These are phyloP conservation scores for Phytophthora ohioensis DNA, from an alignment of 352 stramenopile species.

Conservation along the genomic window DNA sequence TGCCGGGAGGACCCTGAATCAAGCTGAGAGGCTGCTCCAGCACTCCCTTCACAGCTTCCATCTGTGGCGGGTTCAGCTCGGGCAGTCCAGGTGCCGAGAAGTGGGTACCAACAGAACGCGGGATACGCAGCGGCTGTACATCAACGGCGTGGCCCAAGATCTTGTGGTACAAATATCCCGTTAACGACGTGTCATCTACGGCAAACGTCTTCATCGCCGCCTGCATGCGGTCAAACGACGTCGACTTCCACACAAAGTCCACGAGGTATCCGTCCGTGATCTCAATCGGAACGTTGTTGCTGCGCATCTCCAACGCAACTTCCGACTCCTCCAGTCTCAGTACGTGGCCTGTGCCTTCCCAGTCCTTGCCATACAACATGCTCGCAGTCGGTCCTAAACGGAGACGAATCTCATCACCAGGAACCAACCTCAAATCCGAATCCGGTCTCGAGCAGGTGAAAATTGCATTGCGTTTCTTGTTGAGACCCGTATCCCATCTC, in stretches of 20 bases:
- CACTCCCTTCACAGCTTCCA: conserved; percentile 95
- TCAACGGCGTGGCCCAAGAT: conserved; percentile 98
- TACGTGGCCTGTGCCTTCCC: conserved; percentile 97
- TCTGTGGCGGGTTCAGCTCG: conserved; percentile 98
- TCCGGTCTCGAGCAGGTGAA: conserved; percentile 94
- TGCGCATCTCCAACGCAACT: conserved; percentile 89
- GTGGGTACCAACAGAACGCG: conserved; percentile 67
- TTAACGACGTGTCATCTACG: conserved; percentile 98
- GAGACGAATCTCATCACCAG: conserved; percentile 97
- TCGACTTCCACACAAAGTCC: conserved; percentile 99
- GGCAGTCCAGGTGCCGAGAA: conserved; percentile 96
- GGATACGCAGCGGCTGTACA: conserved; percentile 90
- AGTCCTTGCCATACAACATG: conserved; percentile 89
- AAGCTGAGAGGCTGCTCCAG: conserved; percentile 97
- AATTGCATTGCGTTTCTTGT: conserved; percentile 96
- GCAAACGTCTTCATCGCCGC: conserved; percentile 98
- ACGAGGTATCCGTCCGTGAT: conserved; percentile 97
- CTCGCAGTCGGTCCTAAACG: conserved; percentile 87
- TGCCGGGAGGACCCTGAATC: conserved; percentile 98
- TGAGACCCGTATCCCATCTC: conserved; percentile 96
- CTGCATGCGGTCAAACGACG: conserved; percentile 99
- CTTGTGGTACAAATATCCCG: conserved; percentile 99
- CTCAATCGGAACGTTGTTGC: conserved; percentile 86
- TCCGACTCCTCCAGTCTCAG: conserved; percentile 85
- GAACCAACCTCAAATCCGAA: conserved; percentile 92